phyloP scores from a whole-genome alignment of 2,329 filamentous ascomycete species.

The Stachybotrys chlorohalonatus region DNA sequence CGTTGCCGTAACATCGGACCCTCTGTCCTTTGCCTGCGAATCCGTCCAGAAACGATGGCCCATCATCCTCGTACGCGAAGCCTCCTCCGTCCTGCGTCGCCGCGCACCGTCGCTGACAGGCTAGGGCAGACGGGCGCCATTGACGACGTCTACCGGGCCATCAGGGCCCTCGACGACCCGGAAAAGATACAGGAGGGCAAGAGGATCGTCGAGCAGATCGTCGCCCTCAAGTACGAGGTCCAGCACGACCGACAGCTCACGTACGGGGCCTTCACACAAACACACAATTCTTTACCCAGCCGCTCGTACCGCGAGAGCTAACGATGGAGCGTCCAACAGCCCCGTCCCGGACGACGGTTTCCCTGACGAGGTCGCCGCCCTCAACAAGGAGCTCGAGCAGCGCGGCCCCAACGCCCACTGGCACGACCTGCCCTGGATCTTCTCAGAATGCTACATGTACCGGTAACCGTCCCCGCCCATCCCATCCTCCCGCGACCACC shows the following conservation, averaged over 20 bases:
- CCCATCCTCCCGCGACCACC: not conserved
- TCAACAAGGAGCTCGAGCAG: conserved; percentile 77
- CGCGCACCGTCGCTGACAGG: no score
- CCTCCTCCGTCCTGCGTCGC: not conserved
- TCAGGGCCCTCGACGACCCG: conserved; percentile 48
- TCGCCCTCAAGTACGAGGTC: conserved; percentile 84
- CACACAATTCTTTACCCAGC: not conserved
- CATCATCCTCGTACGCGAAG: conserved; percentile 65
- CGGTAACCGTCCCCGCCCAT: conserved; percentile 35
- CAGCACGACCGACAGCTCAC: conserved; percentile 77
- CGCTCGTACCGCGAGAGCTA: not conserved
- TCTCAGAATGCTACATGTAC: conserved; percentile 89
- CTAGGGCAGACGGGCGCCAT: conserved; percentile 69
- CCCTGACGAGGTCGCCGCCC: conserved; percentile 66
- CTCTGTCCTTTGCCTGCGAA: conserved; percentile 75
- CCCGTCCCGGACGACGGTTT: conserved; percentile 70
- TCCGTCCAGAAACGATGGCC: conserved; percentile 89
- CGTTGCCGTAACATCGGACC: conserved; percentile 70
- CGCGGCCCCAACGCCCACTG: conserved; percentile 62
- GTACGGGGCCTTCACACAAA: conserved; percentile 36
- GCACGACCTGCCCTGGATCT: conserved; percentile 85
- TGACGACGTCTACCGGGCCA: conserved; percentile 82
- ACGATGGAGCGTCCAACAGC: conserved; percentile 25
- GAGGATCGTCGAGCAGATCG: conserved; percentile 69
- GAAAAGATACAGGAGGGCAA: conserved; percentile 74